Percentiles rank a stretch among this genome's conserved stretches.
Conservation (phyloP, 495 filamentous ascomycete species). For the Staphylotrichum tortipilum region DNA sequence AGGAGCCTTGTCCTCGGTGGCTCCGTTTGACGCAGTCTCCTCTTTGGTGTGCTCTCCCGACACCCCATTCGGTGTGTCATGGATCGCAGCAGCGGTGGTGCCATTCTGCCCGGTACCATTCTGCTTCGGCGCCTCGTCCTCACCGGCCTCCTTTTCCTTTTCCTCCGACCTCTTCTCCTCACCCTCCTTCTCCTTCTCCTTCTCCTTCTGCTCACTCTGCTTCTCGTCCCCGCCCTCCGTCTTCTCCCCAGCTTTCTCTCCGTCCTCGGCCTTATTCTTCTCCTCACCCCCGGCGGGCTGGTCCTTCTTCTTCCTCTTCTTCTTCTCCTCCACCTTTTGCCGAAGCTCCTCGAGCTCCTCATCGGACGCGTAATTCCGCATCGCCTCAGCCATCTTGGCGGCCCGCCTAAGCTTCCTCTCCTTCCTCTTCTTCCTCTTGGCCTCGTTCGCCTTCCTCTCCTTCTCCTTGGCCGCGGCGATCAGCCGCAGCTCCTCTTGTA, state of each 20-base stretch:
- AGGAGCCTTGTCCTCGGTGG: too few relatives aligned
- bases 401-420: slow-evolving; percentile 4
- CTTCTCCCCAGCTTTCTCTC: not conserved
- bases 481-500: slow-evolving; percentile 23
- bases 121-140: too few relatives aligned
- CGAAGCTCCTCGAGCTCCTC: slow-evolving; percentile 8
- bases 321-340: slow-evolving; percentile 3
- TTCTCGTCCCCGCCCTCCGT: not conserved
- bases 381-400: slow-evolving; percentile 1
- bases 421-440: slow-evolving; percentile 10
- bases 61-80: too few relatives aligned
- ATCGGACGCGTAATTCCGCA: slow-evolving; percentile 5
- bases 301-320: not conserved
- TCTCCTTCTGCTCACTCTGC: not conserved
- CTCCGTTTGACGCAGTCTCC: too few relatives aligned
- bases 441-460: slow-evolving; percentile 10
- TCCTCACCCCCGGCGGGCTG: not conserved
- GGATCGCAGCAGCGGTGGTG: too few relatives aligned
- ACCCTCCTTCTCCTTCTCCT: not conserved
- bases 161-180: not conserved
- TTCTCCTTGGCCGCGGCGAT: slow-evolving; percentile 18
- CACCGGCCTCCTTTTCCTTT: not conserved
- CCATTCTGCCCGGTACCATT: too few relatives aligned
- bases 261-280: not conserved
- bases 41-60: too few relatives aligned